Evolutionary conservation across 2,329 filamentous ascomycete species (phyloP).

Genomic region (Trichoderma koningii): DNA sequence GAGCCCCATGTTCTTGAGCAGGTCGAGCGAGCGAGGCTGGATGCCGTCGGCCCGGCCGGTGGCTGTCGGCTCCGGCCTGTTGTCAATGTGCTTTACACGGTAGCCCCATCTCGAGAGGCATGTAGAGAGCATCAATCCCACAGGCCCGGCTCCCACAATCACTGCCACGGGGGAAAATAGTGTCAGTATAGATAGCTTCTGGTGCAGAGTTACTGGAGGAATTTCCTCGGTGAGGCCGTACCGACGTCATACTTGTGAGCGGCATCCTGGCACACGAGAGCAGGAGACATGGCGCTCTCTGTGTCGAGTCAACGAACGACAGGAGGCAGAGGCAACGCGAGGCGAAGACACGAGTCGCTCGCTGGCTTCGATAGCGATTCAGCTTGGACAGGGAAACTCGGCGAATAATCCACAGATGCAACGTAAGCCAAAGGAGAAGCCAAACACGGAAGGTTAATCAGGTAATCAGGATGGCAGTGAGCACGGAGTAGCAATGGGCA

Average conservation of each 20-base stretch:
- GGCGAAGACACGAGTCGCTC: background rate
- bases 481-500: background rate
- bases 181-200: background rate
- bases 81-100: constrained; percentile 93
- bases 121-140: constrained; percentile 83
- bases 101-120: constrained; percentile 92
- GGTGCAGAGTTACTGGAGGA: background rate
- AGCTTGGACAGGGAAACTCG: background rate
- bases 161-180: constrained; percentile 49
- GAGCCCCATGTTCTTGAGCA: constrained; percentile 85
- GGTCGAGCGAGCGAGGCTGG: constrained; percentile 83
- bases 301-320: background rate
- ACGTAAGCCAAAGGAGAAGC: background rate
- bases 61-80: constrained; percentile 77
- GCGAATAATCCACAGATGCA: background rate
- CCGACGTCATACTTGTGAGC: constrained; percentile 24
- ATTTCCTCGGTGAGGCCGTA: background rate
- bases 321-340: background rate
- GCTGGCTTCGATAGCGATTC: background rate
- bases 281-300: constrained; percentile 15
- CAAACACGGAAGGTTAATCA: too few relatives aligned
- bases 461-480: background rate
- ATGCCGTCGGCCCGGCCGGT: constrained; percentile 91
- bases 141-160: constrained; percentile 86
- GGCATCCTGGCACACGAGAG: constrained; percentile 14